Conservation (phyloP, 2,329 filamentous ascomycete genomes). For the Lachnellula hyalina region DNA sequence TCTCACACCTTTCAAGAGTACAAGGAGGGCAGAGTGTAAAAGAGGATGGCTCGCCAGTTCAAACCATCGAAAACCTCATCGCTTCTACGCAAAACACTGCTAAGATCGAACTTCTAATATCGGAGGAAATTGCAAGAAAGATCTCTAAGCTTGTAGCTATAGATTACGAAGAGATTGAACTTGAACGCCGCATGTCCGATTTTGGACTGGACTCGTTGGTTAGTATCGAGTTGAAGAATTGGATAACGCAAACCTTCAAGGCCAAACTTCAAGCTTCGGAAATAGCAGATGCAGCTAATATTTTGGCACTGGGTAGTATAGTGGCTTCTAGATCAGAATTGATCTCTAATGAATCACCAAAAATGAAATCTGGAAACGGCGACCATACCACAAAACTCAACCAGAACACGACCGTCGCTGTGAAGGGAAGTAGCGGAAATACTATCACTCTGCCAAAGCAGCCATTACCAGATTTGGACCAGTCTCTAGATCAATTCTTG, state of each 20-base stretch:
- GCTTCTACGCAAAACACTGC: background rate
- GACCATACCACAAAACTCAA: background rate
- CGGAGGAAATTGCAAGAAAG: constrained; percentile 1
- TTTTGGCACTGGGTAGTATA: constrained; percentile 17
- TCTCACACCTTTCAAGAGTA: background rate
- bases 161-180: constrained; percentile 6
- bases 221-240: constrained; percentile 15
- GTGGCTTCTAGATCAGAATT: constrained; percentile 22
- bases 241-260: constrained; percentile 20
- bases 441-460: constrained; percentile 1
- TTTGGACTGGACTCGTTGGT: constrained; percentile 16
- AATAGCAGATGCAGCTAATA: constrained; percentile 20
- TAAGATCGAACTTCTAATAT: background rate
- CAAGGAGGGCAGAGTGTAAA: background rate
- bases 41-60: background rate
- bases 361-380: background rate
- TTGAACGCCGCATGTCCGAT: constrained; percentile 1
- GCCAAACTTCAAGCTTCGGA: constrained; percentile 27
- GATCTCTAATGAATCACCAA: background rate
- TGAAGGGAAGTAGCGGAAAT: background rate
- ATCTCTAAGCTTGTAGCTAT: constrained; percentile 8
- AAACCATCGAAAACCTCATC: background rate
- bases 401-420: background rate
- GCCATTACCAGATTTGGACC: constrained; percentile 13
- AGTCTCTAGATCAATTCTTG: constrained; percentile 3